These are phyloP conservation scores for Neophaeococcomyces mojaviensis DNA, from an alignment of 2,329 filamentous ascomycete genomes.

Conservation along the genomic window DNA sequence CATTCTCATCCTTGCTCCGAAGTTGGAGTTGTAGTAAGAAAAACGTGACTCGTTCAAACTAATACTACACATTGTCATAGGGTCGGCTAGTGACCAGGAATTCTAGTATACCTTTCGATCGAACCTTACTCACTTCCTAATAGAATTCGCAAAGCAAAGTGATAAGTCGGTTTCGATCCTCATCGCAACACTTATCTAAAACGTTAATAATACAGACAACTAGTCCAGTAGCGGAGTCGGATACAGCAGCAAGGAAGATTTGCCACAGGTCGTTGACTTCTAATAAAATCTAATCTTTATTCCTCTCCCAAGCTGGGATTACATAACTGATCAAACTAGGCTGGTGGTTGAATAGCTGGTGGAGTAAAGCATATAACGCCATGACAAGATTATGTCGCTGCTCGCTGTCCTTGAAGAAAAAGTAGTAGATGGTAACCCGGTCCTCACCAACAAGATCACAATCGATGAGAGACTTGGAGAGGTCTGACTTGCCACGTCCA, in stretches of 20 bases:
- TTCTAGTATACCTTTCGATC: conserved; percentile 10
- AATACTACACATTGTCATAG: conserved; percentile 19
- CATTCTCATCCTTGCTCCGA: conserved; percentile 14
- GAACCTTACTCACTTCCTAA: background rate
- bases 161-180: conserved; percentile 13
- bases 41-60: conserved; percentile 14
- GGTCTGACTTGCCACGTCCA: conserved; percentile 34
- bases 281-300: conserved; percentile 1
- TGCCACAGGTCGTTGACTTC: conserved; percentile 15
- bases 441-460: conserved; percentile 16
- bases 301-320: conserved; percentile 3
- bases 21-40: conserved; percentile 14
- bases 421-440: conserved; percentile 26
- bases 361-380: conserved; percentile 30
- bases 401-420: conserved; percentile 33
- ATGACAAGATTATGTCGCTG: conserved; percentile 25
- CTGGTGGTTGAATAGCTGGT: conserved; percentile 29
- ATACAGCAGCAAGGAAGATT: conserved; percentile 12
- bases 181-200: conserved; percentile 23
- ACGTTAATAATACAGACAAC: conserved; percentile 24
- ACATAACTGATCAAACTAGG: conserved; percentile 21
- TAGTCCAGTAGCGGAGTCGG: background rate
- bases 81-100: conserved; percentile 24
- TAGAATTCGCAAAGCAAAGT: conserved; percentile 9
- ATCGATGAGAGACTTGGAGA: conserved; percentile 29